These are phyloP conservation scores for Hippophae rhamnoides DNA, from an alignment of 306 rosid species.

Conservation along the genomic window DNA sequence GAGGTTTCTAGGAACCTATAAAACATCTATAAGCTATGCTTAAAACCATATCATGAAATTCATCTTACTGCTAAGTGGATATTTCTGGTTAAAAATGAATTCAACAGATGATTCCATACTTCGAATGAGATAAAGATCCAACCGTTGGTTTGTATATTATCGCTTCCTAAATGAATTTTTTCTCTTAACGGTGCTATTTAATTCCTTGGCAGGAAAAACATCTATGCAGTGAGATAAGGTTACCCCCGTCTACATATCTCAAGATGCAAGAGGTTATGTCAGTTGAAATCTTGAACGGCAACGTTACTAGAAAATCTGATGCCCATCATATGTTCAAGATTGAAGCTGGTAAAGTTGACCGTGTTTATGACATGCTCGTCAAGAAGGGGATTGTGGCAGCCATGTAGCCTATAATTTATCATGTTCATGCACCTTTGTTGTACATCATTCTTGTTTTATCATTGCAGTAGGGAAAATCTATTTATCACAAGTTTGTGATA, in stretches of 20 bases:
- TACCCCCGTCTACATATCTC: constrained; percentile 55
- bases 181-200: constrained; percentile 6
- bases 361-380: constrained; percentile 77
- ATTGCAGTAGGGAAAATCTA: too few relatives aligned
- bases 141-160: background rate
- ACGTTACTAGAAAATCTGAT: constrained; percentile 48
- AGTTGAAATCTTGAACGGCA: constrained; percentile 50
- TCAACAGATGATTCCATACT: background rate
- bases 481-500: too few relatives aligned
- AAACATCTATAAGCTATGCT: background rate
- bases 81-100: background rate
- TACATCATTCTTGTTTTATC: background rate
- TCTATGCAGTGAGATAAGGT: constrained; percentile 51
- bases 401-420: constrained; percentile 25
- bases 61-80: background rate
- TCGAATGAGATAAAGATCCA: background rate
- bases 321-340: constrained; percentile 74
- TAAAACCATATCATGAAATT: background rate
- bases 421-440: background rate
- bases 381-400: constrained; percentile 71
- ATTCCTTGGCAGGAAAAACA: constrained; percentile 64
- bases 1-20: background rate
- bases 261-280: constrained; percentile 70
- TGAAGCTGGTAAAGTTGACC: constrained; percentile 58
- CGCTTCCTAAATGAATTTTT: background rate